Conservation (phyloP, 2,329 filamentous ascomycete genomes). For the Penicillium sclerotiorum region DNA sequence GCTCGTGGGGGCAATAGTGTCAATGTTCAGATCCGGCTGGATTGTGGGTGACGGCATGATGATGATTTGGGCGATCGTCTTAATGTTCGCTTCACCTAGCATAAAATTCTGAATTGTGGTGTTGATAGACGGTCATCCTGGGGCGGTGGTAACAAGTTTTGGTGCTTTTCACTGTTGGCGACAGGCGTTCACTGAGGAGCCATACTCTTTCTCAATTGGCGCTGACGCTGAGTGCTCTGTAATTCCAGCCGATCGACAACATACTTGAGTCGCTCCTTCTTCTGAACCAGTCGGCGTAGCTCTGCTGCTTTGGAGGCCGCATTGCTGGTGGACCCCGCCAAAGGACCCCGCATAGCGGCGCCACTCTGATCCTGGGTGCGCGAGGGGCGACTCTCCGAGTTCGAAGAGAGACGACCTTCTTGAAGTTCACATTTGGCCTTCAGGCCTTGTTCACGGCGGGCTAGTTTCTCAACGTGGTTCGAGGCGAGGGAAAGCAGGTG, state of each 20-base stretch:
- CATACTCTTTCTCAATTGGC: slow-evolving; percentile 74
- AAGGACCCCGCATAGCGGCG: slow-evolving; percentile 25
- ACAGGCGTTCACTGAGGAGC: slow-evolving; percentile 49
- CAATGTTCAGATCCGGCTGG: too few relatives aligned
- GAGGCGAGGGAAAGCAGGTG: slow-evolving; percentile 80
- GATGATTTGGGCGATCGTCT: too few relatives aligned
- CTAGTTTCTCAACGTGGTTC: slow-evolving; percentile 78
- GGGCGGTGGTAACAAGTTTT: not conserved
- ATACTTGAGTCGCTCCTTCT: slow-evolving; percentile 84
- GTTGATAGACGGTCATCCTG: too few relatives aligned
- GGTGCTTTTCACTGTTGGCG: not conserved
- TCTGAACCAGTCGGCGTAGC: slow-evolving; percentile 71
- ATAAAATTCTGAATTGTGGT: not conserved
- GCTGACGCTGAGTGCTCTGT: slow-evolving; percentile 76
- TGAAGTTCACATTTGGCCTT: slow-evolving; percentile 83
- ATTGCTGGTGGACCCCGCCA: slow-evolving; percentile 32
- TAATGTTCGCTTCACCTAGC: not conserved
- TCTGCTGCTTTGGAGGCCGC: slow-evolving; percentile 54
- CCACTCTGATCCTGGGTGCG: slow-evolving; percentile 21
- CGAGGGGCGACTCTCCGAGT: slow-evolving; percentile 34
- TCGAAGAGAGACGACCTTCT: slow-evolving; percentile 66
- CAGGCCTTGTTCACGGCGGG: slow-evolving; percentile 78
- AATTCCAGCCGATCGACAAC: slow-evolving; percentile 82
- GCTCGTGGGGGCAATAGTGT: too few relatives aligned
- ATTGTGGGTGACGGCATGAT: too few relatives aligned